Conservation (phyloP, 805 yeast genomes). For the Kluyveromyces aestuarii region DNA sequence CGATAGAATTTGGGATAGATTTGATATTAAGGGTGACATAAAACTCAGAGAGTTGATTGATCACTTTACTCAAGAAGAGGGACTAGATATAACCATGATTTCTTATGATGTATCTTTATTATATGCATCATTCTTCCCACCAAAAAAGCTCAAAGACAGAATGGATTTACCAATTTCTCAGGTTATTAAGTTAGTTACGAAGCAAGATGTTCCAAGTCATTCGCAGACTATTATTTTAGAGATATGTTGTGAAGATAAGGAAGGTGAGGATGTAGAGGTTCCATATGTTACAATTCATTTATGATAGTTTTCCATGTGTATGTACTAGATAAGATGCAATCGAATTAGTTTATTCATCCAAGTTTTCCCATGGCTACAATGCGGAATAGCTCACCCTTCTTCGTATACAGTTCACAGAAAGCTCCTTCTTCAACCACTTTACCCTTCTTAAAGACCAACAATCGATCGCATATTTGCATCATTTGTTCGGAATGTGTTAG, state of each 20-base stretch:
- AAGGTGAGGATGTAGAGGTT: slow-evolving; percentile 93
- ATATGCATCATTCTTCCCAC: slow-evolving; percentile 91
- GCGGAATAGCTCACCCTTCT: slow-evolving; percentile 25
- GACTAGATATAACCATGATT: slow-evolving; percentile 81
- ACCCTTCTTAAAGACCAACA: slow-evolving; percentile 44
- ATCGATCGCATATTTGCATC: slow-evolving; percentile 47
- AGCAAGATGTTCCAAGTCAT: slow-evolving; percentile 68
- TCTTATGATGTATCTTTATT: slow-evolving; percentile 83
- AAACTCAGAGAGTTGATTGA: slow-evolving; percentile 67
- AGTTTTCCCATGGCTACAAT: slow-evolving; percentile 7
- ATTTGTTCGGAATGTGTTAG: slow-evolving; percentile 70
- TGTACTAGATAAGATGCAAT: neutral
- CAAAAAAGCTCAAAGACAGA: slow-evolving; percentile 79
- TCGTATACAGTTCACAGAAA: slow-evolving; percentile 20
- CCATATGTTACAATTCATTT: slow-evolving; percentile 72
- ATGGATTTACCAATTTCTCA: slow-evolving; percentile 57
- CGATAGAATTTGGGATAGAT: slow-evolving; percentile 94
- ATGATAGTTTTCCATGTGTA: slow-evolving; percentile 11
- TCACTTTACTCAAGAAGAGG: slow-evolving; percentile 72
- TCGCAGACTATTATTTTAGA: slow-evolving; percentile 76
- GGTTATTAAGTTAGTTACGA: slow-evolving; percentile 75
- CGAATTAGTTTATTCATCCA: neutral
- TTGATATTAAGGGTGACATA: slow-evolving; percentile 68
- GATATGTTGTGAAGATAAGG: slow-evolving; percentile 82
- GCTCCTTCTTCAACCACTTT: slow-evolving; percentile 37